A percentile compares a stretch with the other conserved stretches of the same genome.
phyloP scores from a whole-genome alignment of 208 protist genomes.

The Plasmodiophora brassicae region DNA sequence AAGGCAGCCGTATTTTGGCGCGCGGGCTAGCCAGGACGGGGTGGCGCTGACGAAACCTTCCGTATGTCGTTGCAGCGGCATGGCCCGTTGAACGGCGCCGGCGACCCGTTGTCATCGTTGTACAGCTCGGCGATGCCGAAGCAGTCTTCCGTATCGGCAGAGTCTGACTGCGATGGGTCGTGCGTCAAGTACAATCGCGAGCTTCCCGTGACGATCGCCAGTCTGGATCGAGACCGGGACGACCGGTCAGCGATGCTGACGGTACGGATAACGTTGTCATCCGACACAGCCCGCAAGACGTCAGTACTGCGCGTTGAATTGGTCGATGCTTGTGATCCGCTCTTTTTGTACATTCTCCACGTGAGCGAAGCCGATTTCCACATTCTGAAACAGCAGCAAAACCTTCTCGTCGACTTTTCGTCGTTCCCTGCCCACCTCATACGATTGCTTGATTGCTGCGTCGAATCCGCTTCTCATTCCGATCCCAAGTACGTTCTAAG shows the following conservation, averaged over 20 bases:
- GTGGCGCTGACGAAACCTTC: too few relatives aligned
- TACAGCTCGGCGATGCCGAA: too few relatives aligned
- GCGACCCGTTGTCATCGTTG: too few relatives aligned
- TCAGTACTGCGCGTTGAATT: neutral
- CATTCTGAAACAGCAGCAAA: neutral
- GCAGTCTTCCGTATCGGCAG: too few relatives aligned
- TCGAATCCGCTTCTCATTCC: neutral
- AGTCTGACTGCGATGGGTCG: too few relatives aligned
- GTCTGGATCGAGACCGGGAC: neutral
- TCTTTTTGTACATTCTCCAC: neutral
- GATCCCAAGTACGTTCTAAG: neutral
- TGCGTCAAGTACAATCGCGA: neutral
- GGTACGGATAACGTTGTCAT: neutral
- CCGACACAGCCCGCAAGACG: neutral
- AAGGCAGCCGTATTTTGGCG: too few relatives aligned
- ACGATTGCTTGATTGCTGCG: neutral
- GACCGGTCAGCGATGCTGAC: neutral
- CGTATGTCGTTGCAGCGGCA: too few relatives aligned
- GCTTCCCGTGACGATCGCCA: neutral
- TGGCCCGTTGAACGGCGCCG: too few relatives aligned
- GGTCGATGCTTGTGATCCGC: neutral
- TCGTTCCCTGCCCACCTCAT: neutral
- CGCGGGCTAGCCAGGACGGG: too few relatives aligned
- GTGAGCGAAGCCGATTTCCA: neutral
- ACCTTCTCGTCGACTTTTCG: constrained; percentile 11